A percentile compares a stretch with the other conserved stretches of the same genome.
Evolutionary conservation across 352 stramenopile genomes (phyloP).

Genomic region (Phytophthora syringae): DNA sequence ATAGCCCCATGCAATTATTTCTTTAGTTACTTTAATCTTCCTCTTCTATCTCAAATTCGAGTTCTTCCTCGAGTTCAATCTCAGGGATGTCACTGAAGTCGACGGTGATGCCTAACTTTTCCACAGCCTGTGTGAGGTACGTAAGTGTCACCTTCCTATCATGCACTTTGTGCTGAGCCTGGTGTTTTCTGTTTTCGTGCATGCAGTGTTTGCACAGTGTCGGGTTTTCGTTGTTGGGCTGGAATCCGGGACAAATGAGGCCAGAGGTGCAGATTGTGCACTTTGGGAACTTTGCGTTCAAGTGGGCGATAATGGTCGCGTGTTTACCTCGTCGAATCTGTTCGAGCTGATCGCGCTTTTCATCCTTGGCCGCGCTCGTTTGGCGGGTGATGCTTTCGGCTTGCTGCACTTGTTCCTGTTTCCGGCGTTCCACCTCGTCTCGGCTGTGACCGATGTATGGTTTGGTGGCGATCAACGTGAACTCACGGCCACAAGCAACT

Average conservation of each 20-base stretch:
- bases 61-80: constrained; percentile 64
- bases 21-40: constrained; percentile 20
- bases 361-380: constrained; percentile 49
- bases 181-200: constrained; percentile 74
- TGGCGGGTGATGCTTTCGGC: constrained; percentile 56
- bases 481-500: constrained; percentile 93
- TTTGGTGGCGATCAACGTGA: constrained; percentile 92
- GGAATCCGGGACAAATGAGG: constrained; percentile 76
- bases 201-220: constrained; percentile 80
- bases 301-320: constrained; percentile 43
- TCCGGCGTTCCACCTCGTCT: constrained; percentile 63
- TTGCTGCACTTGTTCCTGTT: constrained; percentile 49
- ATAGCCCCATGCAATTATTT: neutral
- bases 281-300: constrained; percentile 69
- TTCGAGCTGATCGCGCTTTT: constrained; percentile 47
- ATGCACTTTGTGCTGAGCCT: constrained; percentile 46
- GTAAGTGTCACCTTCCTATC: constrained; percentile 47
- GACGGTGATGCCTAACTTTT: constrained; percentile 61
- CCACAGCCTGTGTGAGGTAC: constrained; percentile 56
- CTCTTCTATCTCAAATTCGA: constrained; percentile 56
- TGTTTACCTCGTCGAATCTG: constrained; percentile 57
- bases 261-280: constrained; percentile 73
- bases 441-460: constrained; percentile 91
- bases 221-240: constrained; percentile 71
- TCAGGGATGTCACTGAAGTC: constrained; percentile 60